Evolutionary conservation across 768 basidiomycete genomes (phyloP), one percentile per base, ranked within the genome.

Genomic region (Kwoniella newhampshirensis): DNA sequence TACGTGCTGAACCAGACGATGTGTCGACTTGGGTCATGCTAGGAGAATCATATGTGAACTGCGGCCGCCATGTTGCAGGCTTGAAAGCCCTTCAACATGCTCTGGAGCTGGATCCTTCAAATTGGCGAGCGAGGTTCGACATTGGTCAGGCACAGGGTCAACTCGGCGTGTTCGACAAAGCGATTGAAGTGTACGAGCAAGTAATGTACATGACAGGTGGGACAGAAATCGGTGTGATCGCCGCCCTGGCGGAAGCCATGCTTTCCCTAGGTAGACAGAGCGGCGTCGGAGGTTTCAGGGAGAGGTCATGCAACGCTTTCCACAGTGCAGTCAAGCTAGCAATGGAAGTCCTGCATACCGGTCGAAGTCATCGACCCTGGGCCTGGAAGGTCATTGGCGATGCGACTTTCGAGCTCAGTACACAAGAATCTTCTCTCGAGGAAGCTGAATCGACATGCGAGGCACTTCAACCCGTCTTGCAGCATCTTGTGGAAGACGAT

Each of bases 11-110:
- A 20, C 81, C 85, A 1, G 83, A 85, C 2, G 91, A 98, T 75
- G 81, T 84, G 12, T 73, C 85, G 15, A 83, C 86, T n/a, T 98
- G 94, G 96, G 80, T 91, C 13, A 84, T 89, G 35, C 81, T 99
- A 2, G 93, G 93, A 1, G 91, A 96, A 75, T 88, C 91, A 0
- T 98, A 99, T 66, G 84, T 83, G 64, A 86, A 83, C 68, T 87
- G 89, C 11, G 94, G 96, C 46, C 84, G 91, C 30, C 87, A 91
- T 64, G 85, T 84, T 17, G 93, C 96, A 15, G 89, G 91, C 0
- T 75, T 96, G 57, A 98, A 94, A 75, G 87, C 93, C 0, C 83
- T 98, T 18, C 78, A 80, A 8, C 86, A 82, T 44, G 90, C 91
- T 0, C 81, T 83, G 13, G 85, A 87, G 58, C 81, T 96, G 55